Evolutionary conservation across 768 basidiomycete species (phyloP).

Genomic region (Trametes cubensis): DNA sequence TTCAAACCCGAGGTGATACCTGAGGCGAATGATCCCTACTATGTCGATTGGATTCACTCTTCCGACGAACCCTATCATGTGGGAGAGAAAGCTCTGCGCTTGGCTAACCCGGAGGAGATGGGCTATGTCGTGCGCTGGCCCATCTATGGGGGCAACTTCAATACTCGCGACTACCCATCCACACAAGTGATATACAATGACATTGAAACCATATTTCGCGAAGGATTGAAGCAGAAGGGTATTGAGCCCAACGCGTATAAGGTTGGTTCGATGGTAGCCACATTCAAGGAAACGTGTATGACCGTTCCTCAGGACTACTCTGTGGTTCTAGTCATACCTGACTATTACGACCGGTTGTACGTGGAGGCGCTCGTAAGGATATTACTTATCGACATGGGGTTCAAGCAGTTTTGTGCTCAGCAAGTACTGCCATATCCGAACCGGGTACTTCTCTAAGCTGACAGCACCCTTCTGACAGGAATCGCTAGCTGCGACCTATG

Average conservation of each 20-base stretch:
- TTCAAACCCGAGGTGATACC: slow-evolving; percentile 86
- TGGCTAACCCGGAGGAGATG: slow-evolving; percentile 67
- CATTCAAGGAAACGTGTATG: background rate
- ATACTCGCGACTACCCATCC: slow-evolving; percentile 75
- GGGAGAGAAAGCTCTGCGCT: slow-evolving; percentile 73
- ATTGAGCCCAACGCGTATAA: slow-evolving; percentile 59
- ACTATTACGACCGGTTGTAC: slow-evolving; percentile 85
- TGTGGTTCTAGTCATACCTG: slow-evolving; percentile 87
- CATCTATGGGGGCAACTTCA: slow-evolving; percentile 80
- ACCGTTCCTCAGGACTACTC: slow-evolving; percentile 73
- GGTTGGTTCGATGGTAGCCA: slow-evolving; percentile 42
- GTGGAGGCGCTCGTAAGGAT: slow-evolving; percentile 77
- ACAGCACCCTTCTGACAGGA: slow-evolving; percentile 53
- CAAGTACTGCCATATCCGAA: slow-evolving; percentile 55
- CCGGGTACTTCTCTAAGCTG: background rate
- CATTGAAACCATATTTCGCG: slow-evolving; percentile 67
- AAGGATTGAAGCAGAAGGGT: slow-evolving; percentile 60
- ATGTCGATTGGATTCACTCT: slow-evolving; percentile 77
- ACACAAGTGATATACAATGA: slow-evolving; percentile 75
- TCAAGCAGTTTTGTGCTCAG: slow-evolving; percentile 90
- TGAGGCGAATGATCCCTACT: slow-evolving; percentile 81
- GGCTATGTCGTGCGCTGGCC: slow-evolving; percentile 84
- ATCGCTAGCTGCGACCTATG: slow-evolving; percentile 90
- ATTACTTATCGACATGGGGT: slow-evolving; percentile 78
- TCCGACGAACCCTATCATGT: slow-evolving; percentile 57